Evolutionary conservation across 2,329 filamentous ascomycete species (phyloP).

Genomic region (Sporothrix protearum): DNA sequence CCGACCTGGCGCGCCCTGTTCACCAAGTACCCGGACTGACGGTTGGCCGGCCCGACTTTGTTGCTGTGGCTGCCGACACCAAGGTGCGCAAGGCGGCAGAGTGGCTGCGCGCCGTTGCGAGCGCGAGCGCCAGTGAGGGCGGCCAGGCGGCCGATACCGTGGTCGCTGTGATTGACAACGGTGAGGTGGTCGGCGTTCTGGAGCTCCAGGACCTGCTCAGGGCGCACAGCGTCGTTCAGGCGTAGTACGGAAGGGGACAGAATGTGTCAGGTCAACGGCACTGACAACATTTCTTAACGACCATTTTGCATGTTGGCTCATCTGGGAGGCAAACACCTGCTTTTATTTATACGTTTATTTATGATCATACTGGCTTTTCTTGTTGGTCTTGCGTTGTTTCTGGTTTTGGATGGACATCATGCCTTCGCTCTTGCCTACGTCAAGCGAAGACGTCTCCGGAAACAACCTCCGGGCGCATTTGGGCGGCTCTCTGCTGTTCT

Average conservation of each 20-base stretch:
- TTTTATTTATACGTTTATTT: neutral
- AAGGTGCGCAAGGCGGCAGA: constrained; percentile 52
- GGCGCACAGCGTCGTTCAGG: neutral
- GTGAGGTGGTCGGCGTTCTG: constrained; percentile 27
- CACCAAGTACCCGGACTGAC: constrained; percentile 46
- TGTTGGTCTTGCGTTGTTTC: neutral
- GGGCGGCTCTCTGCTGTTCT: constrained; percentile 10
- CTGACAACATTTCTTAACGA: constrained; percentile 3
- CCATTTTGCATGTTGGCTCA: neutral
- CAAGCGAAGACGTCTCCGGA: neutral
- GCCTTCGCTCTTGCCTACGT: neutral
- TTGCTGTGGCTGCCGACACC: constrained; percentile 55
- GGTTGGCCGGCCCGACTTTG: constrained; percentile 54
- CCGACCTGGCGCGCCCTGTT: constrained; percentile 45
- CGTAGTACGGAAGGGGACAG: neutral
- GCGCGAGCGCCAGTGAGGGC: neutral
- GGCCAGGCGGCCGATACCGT: constrained; percentile 10
- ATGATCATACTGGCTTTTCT: neutral
- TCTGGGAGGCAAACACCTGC: neutral
- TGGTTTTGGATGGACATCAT: constrained; percentile 8
- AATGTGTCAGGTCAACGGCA: neutral
- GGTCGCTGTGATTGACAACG: constrained; percentile 26
- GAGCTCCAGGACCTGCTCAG: constrained; percentile 26
- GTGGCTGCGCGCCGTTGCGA: constrained; percentile 41
- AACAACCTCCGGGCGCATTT: neutral